These are phyloP conservation scores for Lobosporangium transversale DNA, from an alignment of 192 early-diverging fungal genomes.

Conservation along the genomic window DNA sequence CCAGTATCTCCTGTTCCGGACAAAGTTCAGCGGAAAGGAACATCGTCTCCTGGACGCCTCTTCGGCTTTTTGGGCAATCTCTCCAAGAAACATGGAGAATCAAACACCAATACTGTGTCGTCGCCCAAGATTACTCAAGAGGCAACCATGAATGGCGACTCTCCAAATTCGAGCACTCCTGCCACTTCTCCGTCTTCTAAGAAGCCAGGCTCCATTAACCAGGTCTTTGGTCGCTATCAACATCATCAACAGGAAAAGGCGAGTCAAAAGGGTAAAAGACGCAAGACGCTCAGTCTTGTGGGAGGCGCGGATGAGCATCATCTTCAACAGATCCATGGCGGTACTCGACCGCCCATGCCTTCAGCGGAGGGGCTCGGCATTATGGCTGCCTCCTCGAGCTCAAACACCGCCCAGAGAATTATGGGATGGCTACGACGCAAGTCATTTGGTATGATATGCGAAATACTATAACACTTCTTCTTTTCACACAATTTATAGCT, in stretches of 20 bases:
- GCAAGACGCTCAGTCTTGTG: conserved; percentile 45
- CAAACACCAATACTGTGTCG: conserved; percentile 15
- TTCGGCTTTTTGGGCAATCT: conserved; percentile 48
- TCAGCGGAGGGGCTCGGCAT: conserved; percentile 10
- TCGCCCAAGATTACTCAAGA: conserved; percentile 33
- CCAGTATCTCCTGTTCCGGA: conserved; percentile 8
- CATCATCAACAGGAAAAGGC: conserved; percentile 6
- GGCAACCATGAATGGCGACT: background rate
- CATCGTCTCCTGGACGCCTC: conserved; percentile 37
- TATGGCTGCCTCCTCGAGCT: conserved; percentile 12
- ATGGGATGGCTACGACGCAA: conserved; percentile 83
- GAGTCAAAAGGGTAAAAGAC: conserved; percentile 31
- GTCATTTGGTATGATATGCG: conserved; percentile 62
- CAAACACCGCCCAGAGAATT: conserved; percentile 68
- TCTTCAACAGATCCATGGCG: conserved; percentile 40
- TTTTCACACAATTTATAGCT: no score
- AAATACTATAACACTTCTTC: no score
- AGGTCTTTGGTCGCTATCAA: conserved; percentile 33
- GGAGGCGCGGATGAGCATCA: conserved; percentile 46
- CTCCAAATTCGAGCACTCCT: conserved; percentile 4
- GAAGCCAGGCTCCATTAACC: conserved; percentile 37
- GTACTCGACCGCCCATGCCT: conserved; percentile 38
- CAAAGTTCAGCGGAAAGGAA: conserved; percentile 35
- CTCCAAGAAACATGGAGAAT: conserved; percentile 48
- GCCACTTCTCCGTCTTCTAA: conserved; percentile 10